Evolutionary conservation across 179 eudicot species (phyloP), one percentile per base, ranked within the genome.

Genomic region (Corrigiola litoralis): DNA sequence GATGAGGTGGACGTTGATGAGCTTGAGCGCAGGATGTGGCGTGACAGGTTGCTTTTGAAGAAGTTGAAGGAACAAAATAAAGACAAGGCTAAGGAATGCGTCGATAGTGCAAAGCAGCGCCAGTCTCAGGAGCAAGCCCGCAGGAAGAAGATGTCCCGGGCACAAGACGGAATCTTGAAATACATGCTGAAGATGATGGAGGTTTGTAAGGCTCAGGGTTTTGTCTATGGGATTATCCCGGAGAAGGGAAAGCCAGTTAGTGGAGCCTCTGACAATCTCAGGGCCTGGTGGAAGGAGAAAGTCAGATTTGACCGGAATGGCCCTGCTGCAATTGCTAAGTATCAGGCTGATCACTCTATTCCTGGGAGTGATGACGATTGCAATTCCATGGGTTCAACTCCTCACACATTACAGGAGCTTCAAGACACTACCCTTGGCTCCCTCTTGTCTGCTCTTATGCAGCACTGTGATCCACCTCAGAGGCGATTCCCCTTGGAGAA

Each of bases 131-230:
- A 78, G 70, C 76, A 70, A 38, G 78, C 82, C 11, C 70, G 82
- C 5, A 66, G 82, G 38, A 78, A 78, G 64, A 78, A 74, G 56
- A 78, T 78, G 82, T 78, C 78, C 0, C 23, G 82, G 5, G 79
- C 79, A 0, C 82, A 78, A 28, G 82, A 78, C 3, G 82, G 82
- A 0, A 74, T 78, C 45, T 60, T 78, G 16, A 78, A 74, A 29
- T 78, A 78, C 64, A 78, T 78, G 82, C 36, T 78, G 45, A 78
- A 74, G 40, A 73, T 78, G 81, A 78, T 78, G 82, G 82, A 78
- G 31, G 82, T 79, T 2, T 79, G 82, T 12, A 75, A 71, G 48
- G 82, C 82, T 27, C 76, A 71, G 21, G 82, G 82, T n/a, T 79
- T 79, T 41, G 82, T 79, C 42, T 79, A 79, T 21, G 82, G 82